A percentile compares a stretch with the other conserved stretches of the same genome.
These are phyloP conservation scores for Didymella exigua DNA, from an alignment of 2,329 filamentous ascomycete species.

Conservation along the genomic window DNA sequence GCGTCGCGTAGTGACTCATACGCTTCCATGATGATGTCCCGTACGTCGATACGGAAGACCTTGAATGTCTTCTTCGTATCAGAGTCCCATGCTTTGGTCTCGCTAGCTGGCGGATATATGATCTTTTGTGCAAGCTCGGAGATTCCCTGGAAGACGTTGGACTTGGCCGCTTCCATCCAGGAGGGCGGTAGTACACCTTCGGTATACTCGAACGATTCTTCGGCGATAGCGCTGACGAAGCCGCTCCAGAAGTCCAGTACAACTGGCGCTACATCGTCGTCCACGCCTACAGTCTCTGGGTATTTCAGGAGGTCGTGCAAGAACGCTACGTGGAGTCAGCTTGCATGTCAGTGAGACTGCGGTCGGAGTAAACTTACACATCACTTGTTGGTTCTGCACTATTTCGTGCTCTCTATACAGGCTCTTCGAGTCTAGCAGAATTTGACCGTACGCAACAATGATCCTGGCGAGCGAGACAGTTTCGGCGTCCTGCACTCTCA, in stretches of 20 bases:
- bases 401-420: conserved; percentile 57
- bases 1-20: conserved; percentile 61
- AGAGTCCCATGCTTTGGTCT: conserved; percentile 70
- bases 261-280: conserved; percentile 76
- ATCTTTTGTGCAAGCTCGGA: conserved; percentile 72
- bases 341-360: background rate
- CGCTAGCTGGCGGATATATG: conserved; percentile 65
- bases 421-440: conserved; percentile 39
- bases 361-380: conserved; percentile 34
- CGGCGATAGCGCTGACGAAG: conserved; percentile 71
- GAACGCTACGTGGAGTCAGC: conserved; percentile 42
- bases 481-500: conserved; percentile 44
- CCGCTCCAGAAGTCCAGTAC: conserved; percentile 82
- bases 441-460: conserved; percentile 45
- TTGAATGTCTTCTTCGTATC: conserved; percentile 70
- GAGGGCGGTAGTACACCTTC: conserved; percentile 43
- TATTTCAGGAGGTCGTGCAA: conserved; percentile 70
- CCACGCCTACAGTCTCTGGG: conserved; percentile 69
- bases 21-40: conserved; percentile 74
- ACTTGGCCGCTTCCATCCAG: conserved; percentile 66
- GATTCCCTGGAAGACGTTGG: conserved; percentile 67
- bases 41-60: conserved; percentile 78
- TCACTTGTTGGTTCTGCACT: conserved; percentile 42
- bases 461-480: conserved; percentile 44
- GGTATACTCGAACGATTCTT: conserved; percentile 54